phyloP scores from a whole-genome alignment of 2,329 filamentous ascomycete genomes.

The Colletotrichum truncatum region DNA sequence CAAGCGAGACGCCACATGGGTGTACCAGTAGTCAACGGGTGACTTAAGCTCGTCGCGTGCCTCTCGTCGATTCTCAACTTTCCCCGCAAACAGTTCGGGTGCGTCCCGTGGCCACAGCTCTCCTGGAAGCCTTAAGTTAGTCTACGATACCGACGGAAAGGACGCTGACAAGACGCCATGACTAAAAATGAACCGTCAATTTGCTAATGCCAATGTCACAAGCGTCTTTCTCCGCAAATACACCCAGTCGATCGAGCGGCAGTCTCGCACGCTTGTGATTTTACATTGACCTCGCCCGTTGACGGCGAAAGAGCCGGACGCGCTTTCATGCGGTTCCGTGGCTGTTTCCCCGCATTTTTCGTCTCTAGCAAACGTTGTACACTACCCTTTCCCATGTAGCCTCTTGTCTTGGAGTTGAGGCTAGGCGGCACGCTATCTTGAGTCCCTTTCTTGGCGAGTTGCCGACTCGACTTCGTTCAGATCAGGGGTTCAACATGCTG shows the following conservation, averaged over 20 bases:
- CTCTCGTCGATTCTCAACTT: neutral
- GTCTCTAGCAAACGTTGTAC: neutral
- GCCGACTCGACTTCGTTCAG: slow-evolving; percentile 9
- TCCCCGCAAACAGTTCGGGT: slow-evolving; percentile 27
- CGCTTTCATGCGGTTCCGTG: slow-evolving; percentile 9
- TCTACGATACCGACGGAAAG: slow-evolving; percentile 19
- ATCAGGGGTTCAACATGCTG: slow-evolving; percentile 1
- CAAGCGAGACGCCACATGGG: neutral
- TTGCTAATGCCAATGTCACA: slow-evolving; percentile 27
- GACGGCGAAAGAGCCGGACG: neutral
- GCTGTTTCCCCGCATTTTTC: slow-evolving; percentile 18
- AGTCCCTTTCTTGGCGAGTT: slow-evolving; percentile 22
- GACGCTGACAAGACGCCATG: slow-evolving; percentile 25
- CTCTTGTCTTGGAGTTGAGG: slow-evolving; percentile 14
- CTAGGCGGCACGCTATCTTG: slow-evolving; percentile 25
- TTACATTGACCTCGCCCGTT: neutral
- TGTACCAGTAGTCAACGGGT: neutral
- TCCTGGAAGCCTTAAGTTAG: slow-evolving; percentile 11
- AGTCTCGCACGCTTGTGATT: neutral
- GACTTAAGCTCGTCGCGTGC: slow-evolving; percentile 21
- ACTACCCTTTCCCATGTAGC: neutral
- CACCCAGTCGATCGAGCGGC: neutral
- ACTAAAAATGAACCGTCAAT: slow-evolving; percentile 10
- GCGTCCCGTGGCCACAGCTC: slow-evolving; percentile 21
- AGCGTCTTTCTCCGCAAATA: slow-evolving; percentile 16